A percentile compares a stretch with the other conserved stretches of the same genome.
Evolutionary conservation across 768 basidiomycete genomes (phyloP).

Genomic region (Tylopilus sp.): DNA sequence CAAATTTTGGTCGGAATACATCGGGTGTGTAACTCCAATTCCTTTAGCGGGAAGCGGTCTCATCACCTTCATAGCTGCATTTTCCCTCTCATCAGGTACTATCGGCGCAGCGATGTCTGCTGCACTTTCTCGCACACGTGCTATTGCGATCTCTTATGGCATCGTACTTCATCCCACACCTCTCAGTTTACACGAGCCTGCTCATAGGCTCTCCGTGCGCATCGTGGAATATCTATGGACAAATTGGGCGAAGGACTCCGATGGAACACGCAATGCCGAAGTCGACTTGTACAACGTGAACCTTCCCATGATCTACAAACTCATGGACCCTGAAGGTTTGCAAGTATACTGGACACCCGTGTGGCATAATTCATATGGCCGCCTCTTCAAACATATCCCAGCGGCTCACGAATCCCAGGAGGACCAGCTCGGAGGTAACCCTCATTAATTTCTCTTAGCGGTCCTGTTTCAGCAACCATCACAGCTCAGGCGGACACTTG

Average conservation of each 20-base stretch:
- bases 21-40: conserved; percentile 48
- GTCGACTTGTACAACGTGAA: conserved; percentile 87
- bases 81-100: conserved; percentile 88
- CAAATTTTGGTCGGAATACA: conserved; percentile 82
- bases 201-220: conserved; percentile 61
- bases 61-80: conserved; percentile 54
- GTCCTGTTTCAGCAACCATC: neutral
- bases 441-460: conserved; percentile 39
- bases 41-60: neutral
- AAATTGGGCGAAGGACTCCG: conserved; percentile 76
- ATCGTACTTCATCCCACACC: conserved; percentile 71
- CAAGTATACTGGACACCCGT: conserved; percentile 77
- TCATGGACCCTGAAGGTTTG: conserved; percentile 57
- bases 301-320: conserved; percentile 72
- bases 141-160: conserved; percentile 89
- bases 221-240: conserved; percentile 76
- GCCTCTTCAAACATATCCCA: conserved; percentile 61
- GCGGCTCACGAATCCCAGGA: conserved; percentile 16
- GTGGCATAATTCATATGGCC: conserved; percentile 84
- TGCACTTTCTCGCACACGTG: conserved; percentile 62
- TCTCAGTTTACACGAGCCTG: conserved; percentile 55
- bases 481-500: conserved; percentile 24
- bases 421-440: conserved; percentile 38
- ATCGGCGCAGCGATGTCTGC: conserved; percentile 88
- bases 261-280: conserved; percentile 54